Percentiles rank a stretch among this genome's conserved stretches.
Evolutionary conservation across 495 filamentous ascomycete genomes (phyloP).

Genomic region (Neurospora pannonica): DNA sequence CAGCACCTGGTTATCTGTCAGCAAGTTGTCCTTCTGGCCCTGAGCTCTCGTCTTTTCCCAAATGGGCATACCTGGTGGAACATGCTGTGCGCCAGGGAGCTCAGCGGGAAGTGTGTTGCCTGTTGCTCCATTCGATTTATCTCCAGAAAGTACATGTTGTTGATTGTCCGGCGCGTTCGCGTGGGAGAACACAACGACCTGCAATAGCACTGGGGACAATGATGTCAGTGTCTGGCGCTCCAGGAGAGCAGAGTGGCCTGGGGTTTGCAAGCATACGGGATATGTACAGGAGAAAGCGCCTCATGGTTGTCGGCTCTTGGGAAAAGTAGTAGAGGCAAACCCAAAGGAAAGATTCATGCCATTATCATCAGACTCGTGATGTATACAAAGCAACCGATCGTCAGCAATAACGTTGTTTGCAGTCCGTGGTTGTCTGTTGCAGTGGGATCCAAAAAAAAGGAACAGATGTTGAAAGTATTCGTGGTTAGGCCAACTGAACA

Average conservation of each 20-base stretch:
- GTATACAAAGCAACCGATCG: background rate
- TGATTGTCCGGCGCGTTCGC: slow-evolving; percentile 24
- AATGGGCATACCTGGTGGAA: slow-evolving; percentile 18
- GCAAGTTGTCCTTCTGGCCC: background rate
- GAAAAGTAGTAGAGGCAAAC: slow-evolving; percentile 3
- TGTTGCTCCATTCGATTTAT: slow-evolving; percentile 13
- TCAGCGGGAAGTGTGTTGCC: slow-evolving; percentile 20
- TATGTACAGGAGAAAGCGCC: slow-evolving; percentile 30
- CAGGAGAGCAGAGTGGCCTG: background rate
- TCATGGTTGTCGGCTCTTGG: slow-evolving; percentile 25
- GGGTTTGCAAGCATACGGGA: slow-evolving; percentile 26
- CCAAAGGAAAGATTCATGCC: background rate
- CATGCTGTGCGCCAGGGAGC: slow-evolving; percentile 15
- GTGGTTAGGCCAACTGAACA: background rate
- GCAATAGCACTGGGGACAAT: slow-evolving; percentile 32
- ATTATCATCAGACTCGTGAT: background rate
- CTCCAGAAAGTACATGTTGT: slow-evolving; percentile 23
- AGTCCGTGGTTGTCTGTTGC: background rate
- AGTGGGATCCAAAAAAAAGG: background rate
- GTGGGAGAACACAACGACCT: slow-evolving; percentile 26
- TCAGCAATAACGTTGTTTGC: background rate
- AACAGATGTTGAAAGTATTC: background rate
- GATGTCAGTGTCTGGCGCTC: slow-evolving; percentile 13
- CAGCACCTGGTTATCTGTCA: slow-evolving; percentile 26
- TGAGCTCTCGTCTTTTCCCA: background rate